These are phyloP conservation scores for Spinacia oleracea DNA, from an alignment of 179 eudicot species.

Conservation along the genomic window DNA sequence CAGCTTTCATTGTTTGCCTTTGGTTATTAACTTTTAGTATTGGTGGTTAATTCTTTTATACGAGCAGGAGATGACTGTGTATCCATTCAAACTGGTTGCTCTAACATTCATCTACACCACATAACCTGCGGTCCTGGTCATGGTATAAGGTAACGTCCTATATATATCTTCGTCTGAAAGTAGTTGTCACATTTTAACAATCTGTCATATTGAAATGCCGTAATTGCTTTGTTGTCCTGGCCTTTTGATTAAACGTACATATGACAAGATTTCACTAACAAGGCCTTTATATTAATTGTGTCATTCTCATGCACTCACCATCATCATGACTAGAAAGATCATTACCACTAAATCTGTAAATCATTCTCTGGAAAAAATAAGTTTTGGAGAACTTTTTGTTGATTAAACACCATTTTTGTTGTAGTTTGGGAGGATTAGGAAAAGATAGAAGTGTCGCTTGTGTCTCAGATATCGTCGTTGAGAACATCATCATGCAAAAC, in stretches of 20 bases:
- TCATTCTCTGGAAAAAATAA: not conserved
- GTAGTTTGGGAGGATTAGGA: conserved; percentile 83
- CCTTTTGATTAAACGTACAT: too few relatives aligned
- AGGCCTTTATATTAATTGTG: too few relatives aligned
- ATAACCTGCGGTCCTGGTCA: conserved; percentile 89
- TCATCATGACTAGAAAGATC: too few relatives aligned
- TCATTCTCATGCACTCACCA: too few relatives aligned
- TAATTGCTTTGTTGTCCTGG: too few relatives aligned
- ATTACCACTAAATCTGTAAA: too few relatives aligned
- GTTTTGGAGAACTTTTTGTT: too few relatives aligned
- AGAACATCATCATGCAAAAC: conserved; percentile 50
- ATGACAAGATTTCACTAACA: too few relatives aligned
- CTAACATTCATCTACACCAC: conserved; percentile 70
- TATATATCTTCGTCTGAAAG: not conserved
- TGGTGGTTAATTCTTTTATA: not conserved
- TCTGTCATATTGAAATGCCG: too few relatives aligned
- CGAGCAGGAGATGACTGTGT: conserved; percentile 91
- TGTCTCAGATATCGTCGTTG: conserved; percentile 64
- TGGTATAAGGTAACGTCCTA: conserved; percentile 64
- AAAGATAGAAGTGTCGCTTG: conserved; percentile 66
- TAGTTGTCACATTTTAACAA: not conserved
- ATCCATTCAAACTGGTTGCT: conserved; percentile 94
- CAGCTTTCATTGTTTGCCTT: not conserved
- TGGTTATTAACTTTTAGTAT: not conserved
- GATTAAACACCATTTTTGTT: not conserved